These are phyloP conservation scores for Ehretia macrophylla DNA, from an alignment of 257 asterid genomes.

Conservation along the genomic window DNA sequence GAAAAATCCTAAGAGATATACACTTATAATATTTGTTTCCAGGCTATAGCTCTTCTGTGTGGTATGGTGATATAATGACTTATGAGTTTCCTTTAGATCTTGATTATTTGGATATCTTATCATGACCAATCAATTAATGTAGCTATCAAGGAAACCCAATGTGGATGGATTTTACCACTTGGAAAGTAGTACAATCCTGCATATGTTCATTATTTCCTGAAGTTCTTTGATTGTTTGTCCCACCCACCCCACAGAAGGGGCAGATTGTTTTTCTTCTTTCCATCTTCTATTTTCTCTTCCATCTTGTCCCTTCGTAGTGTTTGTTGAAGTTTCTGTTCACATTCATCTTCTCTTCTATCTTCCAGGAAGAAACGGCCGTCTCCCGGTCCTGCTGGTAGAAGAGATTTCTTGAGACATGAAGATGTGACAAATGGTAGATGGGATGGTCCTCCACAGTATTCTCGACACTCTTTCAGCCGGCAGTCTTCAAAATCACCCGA, in stretches of 20 bases:
- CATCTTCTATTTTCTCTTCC: background rate
- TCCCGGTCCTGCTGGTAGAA: constrained; percentile 48
- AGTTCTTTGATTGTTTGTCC: background rate
- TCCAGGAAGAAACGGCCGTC: constrained; percentile 61
- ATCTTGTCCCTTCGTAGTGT: constrained; percentile 7
- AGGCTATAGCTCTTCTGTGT: too few species aligned
- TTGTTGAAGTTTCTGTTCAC: background rate
- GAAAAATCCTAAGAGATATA: too few species aligned
- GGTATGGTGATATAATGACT: too few species aligned
- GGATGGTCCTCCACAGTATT: constrained; percentile 57
- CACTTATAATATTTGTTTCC: too few species aligned
- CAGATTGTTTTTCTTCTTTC: background rate
- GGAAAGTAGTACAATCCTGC: constrained; percentile 4
- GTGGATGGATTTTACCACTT: constrained; percentile 32
- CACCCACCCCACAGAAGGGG: background rate
- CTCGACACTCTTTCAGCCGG: constrained; percentile 35
- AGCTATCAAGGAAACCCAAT: constrained; percentile 92
- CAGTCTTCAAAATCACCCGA: constrained; percentile 60
- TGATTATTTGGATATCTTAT: constrained; percentile 18
- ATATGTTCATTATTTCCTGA: background rate
- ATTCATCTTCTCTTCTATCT: constrained; percentile 1
- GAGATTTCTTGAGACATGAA: constrained; percentile 46
- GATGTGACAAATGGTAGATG: constrained; percentile 57
- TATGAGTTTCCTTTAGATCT: too few species aligned
- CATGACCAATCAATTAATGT: constrained; percentile 87